These are phyloP conservation scores for Syncephalastrum racemosum DNA, from an alignment of 371 early-diverging fungal genomes.

Conservation along the genomic window DNA sequence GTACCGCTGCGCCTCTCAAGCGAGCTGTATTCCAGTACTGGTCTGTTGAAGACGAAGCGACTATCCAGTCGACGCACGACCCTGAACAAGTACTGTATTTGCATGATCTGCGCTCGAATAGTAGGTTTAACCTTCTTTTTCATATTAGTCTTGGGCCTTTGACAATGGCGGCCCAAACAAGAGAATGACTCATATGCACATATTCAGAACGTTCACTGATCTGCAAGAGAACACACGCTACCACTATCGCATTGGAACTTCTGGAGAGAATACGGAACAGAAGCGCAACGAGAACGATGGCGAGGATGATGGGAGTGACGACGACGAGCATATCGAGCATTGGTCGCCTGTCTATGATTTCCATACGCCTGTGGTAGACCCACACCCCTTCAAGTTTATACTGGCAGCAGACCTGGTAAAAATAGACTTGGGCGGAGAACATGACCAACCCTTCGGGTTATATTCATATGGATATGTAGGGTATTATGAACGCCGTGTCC, in stretches of 20 bases:
- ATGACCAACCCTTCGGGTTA: not conserved
- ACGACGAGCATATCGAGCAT: not conserved
- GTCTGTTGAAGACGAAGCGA: conserved; percentile 1
- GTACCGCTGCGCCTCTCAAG: conserved; percentile 9
- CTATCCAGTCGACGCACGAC: not conserved
- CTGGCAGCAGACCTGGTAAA: conserved; percentile 30
- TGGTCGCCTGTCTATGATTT: conserved; percentile 17
- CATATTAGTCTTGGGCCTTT: too few species aligned
- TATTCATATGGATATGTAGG: conserved; percentile 11
- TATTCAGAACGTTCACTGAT: too few species aligned
- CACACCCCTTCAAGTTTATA: conserved; percentile 20
- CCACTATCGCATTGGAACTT: too few species aligned
- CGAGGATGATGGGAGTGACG: too few species aligned
- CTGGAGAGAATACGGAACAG: too few species aligned
- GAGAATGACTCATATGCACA: too few species aligned
- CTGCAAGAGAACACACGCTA: too few species aligned
- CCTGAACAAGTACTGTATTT: not conserved
- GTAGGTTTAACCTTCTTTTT: not conserved
- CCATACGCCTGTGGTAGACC: conserved; percentile 12
- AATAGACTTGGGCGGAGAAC: not conserved
- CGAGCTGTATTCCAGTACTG: conserved; percentile 15
- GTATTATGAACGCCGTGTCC: conserved; percentile 30
- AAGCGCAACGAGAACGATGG: too few species aligned
- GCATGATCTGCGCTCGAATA: not conserved
- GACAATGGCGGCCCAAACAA: too few species aligned